Conservation (phyloP, 305 asterid species). For the Rubia occidens region DNA sequence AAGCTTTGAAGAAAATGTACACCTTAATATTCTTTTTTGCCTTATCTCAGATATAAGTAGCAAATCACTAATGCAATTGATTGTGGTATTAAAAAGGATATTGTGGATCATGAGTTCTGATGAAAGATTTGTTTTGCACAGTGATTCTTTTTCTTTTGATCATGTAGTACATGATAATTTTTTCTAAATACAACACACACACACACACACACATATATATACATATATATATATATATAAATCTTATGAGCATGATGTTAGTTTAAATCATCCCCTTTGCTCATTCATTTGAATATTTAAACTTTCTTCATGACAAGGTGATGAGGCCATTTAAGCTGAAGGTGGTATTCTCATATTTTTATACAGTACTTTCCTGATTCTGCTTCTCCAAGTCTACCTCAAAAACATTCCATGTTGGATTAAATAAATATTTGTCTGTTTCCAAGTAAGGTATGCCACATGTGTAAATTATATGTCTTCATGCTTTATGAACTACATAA, state of each 20-base stretch:
- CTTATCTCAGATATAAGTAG: background rate
- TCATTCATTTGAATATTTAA: background rate
- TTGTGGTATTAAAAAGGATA: background rate
- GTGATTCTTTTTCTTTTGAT: background rate
- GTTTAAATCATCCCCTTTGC: background rate
- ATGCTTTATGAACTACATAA: background rate
- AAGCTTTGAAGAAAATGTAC: background rate
- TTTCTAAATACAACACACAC: background rate
- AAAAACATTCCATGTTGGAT: conserved; percentile 70
- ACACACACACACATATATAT: background rate
- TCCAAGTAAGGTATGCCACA: conserved; percentile 49
- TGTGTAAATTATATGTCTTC: background rate
- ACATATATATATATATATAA: no score
- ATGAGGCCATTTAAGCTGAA: background rate
- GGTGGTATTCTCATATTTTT: conserved; percentile 6
- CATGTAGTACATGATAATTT: background rate
- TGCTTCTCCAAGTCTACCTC: conserved; percentile 56
- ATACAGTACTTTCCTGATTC: conserved; percentile 39
- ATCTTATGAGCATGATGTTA: background rate
- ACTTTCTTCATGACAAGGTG: background rate
- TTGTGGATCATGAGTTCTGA: background rate
- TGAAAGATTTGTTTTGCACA: background rate
- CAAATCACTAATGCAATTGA: background rate
- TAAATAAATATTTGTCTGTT: conserved; percentile 39
- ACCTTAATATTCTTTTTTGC: no score